Evolutionary conservation across 108 stramenopile genomes (phyloP).

Genomic region (Licmophora abbreviata): DNA sequence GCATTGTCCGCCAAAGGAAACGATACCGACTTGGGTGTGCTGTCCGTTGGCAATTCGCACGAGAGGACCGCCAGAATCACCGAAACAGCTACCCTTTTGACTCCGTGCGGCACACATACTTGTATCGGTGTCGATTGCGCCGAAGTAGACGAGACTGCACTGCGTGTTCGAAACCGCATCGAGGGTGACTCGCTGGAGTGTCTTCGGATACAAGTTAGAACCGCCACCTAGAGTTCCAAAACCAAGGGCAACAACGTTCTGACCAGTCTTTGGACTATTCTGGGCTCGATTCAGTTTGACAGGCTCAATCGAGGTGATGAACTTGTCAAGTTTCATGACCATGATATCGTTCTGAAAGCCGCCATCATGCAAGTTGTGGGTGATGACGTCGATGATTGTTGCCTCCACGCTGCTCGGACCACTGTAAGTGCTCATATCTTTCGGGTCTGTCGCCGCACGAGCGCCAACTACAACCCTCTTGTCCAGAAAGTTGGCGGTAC

Average conservation of each 20-base stretch:
- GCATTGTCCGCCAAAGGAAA: constrained; percentile 24
- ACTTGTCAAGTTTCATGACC: constrained; percentile 5
- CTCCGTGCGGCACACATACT: constrained; percentile 53
- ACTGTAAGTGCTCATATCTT: background rate
- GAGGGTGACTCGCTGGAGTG: constrained; percentile 4
- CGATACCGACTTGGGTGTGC: constrained; percentile 17
- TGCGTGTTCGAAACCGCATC: constrained; percentile 4
- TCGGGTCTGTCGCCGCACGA: background rate
- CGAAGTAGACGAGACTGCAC: background rate
- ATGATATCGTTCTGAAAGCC: constrained; percentile 9
- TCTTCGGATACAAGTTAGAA: background rate
- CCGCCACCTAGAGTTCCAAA: constrained; percentile 6
- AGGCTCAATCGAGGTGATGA: background rate
- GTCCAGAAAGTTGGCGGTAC: constrained; percentile 1
- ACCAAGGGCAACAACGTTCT: constrained; percentile 7
- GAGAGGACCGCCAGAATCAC: constrained; percentile 42
- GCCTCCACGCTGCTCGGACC: constrained; percentile 5
- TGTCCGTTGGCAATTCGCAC: constrained; percentile 5
- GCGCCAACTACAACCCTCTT: constrained; percentile 2
- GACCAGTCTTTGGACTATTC: background rate
- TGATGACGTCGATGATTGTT: background rate
- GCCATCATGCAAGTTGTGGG: background rate
- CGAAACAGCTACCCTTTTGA: constrained; percentile 40
- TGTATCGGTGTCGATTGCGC: constrained; percentile 12
- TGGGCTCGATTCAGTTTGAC: background rate